These are phyloP conservation scores for Thoreauomyces humboldtii DNA, from an alignment of 192 early-diverging fungal species.

Conservation along the genomic window DNA sequence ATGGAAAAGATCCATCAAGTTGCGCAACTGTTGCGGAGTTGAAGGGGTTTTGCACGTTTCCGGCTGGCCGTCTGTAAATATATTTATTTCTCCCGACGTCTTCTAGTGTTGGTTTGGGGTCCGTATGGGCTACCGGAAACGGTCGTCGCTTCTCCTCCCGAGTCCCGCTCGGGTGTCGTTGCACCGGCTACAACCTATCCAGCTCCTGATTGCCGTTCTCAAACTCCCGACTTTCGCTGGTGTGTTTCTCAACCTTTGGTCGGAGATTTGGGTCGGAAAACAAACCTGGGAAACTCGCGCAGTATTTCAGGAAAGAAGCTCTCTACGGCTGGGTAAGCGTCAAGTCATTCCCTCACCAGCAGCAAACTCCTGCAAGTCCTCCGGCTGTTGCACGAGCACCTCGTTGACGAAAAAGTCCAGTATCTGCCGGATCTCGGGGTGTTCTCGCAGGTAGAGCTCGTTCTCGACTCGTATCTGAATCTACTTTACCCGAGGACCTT, in stretches of 20 bases:
- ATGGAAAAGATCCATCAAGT: constrained; percentile 97
- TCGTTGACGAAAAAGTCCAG: constrained; percentile 40
- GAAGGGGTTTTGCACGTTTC: neutral
- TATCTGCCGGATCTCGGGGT: constrained; percentile 50
- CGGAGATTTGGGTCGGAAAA: constrained; percentile 30
- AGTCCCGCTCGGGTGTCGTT: no score
- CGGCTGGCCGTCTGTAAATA: no score
- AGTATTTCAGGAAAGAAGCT: neutral
- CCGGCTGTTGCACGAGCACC: constrained; percentile 40
- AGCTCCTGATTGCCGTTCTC: neutral
- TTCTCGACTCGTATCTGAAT: constrained; percentile 46
- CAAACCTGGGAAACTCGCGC: constrained; percentile 4
- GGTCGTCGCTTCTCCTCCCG: no score
- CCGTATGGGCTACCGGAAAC: no score
- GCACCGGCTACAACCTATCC: neutral
- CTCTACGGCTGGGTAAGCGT: no score
- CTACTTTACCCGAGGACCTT: neutral
- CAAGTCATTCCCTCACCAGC: constrained; percentile 14
- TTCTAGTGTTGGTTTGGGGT: no score
- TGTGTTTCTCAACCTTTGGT: constrained; percentile 28
- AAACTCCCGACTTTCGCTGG: neutral
- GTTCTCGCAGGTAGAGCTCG: constrained; percentile 46
- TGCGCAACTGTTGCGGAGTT: constrained; percentile 65
- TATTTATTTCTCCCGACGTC: no score
- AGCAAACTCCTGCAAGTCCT: constrained; percentile 37